Percentiles rank a stretch among this genome's conserved stretches.
Conservation (phyloP, 2,329 filamentous ascomycete genomes). For the Albophoma yamanashiensis region DNA sequence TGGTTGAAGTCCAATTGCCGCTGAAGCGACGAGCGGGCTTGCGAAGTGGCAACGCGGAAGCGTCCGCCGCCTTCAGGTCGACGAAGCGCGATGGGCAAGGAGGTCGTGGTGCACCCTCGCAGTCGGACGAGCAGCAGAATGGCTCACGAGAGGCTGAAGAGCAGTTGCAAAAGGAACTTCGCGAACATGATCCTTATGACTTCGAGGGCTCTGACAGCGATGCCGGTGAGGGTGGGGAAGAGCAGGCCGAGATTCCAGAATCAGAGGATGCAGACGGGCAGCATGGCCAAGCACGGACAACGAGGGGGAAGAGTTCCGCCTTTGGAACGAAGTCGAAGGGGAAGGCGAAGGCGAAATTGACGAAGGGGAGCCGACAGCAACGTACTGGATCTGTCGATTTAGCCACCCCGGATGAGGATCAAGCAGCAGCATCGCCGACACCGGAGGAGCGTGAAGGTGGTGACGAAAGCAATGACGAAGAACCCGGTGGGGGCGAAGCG, state of each 20-base stretch:
- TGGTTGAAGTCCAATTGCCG: background rate
- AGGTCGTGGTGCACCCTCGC: background rate
- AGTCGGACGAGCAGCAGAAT: background rate
- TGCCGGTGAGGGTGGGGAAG: background rate
- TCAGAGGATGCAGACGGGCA: background rate
- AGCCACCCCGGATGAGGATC: background rate
- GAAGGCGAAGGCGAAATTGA: background rate
- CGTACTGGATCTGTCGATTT: background rate
- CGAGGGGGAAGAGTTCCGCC: background rate
- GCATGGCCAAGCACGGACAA: background rate
- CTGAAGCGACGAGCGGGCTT: background rate
- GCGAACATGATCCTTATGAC: background rate
- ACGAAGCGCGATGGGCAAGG: background rate
- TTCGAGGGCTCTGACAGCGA: background rate
- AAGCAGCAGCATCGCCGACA: background rate
- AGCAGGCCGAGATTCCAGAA: background rate
- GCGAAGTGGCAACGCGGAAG: background rate
- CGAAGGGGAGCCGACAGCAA: background rate
- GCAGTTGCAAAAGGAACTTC: background rate
- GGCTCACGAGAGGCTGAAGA: background rate
- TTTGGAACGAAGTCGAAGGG: background rate
- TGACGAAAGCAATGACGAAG: background rate
- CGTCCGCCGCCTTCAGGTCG: background rate
- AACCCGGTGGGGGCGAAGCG: background rate
- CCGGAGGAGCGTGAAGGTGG: background rate